Evolutionary conservation across 2,329 filamentous ascomycete genomes (phyloP).

Genomic region (Apiospora pterosperma): DNA sequence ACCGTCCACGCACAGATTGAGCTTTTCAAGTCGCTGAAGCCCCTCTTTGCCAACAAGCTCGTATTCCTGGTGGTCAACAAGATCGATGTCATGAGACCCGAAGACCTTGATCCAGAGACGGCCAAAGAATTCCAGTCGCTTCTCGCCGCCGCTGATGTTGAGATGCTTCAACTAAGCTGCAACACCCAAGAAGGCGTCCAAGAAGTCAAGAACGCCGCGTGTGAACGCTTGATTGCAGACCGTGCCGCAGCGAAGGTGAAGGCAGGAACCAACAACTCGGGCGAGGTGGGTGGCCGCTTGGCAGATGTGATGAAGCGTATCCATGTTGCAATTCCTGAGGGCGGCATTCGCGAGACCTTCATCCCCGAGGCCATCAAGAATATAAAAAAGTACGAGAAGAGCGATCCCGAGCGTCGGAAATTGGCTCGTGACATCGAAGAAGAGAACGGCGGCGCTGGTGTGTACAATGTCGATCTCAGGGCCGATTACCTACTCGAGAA

Average conservation of each 20-base stretch:
- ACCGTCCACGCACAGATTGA: conserved; percentile 89
- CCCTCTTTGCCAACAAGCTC: conserved; percentile 94
- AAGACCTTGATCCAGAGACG: conserved; percentile 78
- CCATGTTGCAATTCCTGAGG: conserved; percentile 92
- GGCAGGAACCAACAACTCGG: conserved; percentile 75
- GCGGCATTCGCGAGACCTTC: conserved; percentile 76
- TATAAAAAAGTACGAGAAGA: conserved; percentile 85
- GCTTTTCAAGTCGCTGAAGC: conserved; percentile 94
- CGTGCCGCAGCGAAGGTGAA: conserved; percentile 95
- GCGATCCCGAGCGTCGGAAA: conserved; percentile 76
- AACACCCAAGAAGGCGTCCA: conserved; percentile 93
- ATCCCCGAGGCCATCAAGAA: conserved; percentile 83
- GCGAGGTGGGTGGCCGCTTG: conserved; percentile 74
- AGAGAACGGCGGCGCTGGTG: conserved; percentile 90
- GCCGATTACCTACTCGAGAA: conserved; percentile 85
- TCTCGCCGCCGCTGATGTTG: conserved; percentile 83
- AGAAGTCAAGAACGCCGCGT: conserved; percentile 90
- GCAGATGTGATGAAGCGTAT: conserved; percentile 91
- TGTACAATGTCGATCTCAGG: conserved; percentile 91
- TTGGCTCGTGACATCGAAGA: conserved; percentile 86
- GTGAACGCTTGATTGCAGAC: conserved; percentile 88
- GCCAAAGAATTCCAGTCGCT: conserved; percentile 76
- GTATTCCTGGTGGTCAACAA: conserved; percentile 98
- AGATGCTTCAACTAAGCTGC: conserved; percentile 90
- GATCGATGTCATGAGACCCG: conserved; percentile 85